These are phyloP conservation scores for Gracilaria gracilis DNA, from an alignment of 23 red algal genomes.

Conservation along the genomic window DNA sequence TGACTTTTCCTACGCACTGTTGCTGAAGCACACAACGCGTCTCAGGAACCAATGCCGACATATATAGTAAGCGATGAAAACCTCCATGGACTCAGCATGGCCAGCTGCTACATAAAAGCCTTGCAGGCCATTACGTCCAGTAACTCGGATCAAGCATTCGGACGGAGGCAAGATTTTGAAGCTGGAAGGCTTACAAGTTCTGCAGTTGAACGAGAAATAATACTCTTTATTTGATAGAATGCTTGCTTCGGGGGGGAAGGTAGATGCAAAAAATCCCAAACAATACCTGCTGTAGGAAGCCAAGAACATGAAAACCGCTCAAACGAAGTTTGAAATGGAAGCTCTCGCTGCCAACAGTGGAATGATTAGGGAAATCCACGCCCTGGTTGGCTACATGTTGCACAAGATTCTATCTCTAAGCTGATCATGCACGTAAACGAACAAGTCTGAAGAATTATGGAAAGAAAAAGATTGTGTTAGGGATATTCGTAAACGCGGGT, in stretches of 20 bases:
- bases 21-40: not conserved
- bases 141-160: slow-evolving; percentile 56
- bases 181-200: not conserved
- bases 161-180: slow-evolving; percentile 40
- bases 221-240: slow-evolving; percentile 16
- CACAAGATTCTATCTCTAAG: not conserved
- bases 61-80: slow-evolving; percentile 72
- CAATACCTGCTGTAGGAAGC: not conserved
- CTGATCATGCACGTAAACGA: not conserved
- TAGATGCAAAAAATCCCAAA: not conserved
- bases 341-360: slow-evolving; percentile 26
- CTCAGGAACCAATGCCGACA: slow-evolving; percentile 25
- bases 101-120: slow-evolving; percentile 40
- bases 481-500: too few relatives aligned
- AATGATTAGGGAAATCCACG: not conserved
- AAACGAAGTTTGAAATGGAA: slow-evolving; percentile 78
- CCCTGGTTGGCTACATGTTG: slow-evolving; percentile 33
- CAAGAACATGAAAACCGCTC: slow-evolving; percentile 5
- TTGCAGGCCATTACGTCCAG: not conserved
- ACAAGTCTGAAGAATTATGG: too few relatives aligned
- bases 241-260: not conserved
- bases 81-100: slow-evolving; percentile 75
- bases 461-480: too few relatives aligned
- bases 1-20: slow-evolving; percentile 30
- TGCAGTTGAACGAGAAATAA: slow-evolving; percentile 50